Evolutionary conservation across 768 basidiomycete species (phyloP), one percentile per base, ranked within the genome.

Genomic region (Megacollybia marginata): DNA sequence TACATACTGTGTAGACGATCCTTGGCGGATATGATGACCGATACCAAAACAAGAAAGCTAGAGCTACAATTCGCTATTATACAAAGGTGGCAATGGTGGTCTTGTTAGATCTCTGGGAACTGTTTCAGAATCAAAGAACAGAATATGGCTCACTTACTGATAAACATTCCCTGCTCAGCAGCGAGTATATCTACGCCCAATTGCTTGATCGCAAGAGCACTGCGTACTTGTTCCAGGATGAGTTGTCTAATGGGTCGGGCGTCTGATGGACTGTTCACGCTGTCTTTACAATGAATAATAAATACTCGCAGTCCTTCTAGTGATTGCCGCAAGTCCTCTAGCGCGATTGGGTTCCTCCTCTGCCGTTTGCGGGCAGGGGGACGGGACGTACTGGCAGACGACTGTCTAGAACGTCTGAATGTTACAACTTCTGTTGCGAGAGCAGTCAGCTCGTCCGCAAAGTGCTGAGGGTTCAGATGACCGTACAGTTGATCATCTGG

Each of bases 261-360:
- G 23, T 40, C 43, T 40, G 66, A 66, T 16, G 67, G 66, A 12
- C 64, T 63, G n/a, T 72, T 65, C 48, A 85, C 65, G 42, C 78
- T 74, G 52, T 91, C 90, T 62, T 97, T 96, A 72, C 90, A 90
- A 59, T 96, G 92, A 38, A 80, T 89, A 49, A 96, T 70, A 62
- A 79, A 91, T n/a, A 96, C 73, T 31, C 73, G 70, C 31, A 91
- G 59, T 9, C 83, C 86, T 4, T 65, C 56, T 28, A 91, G 67
- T 10, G 75, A 73, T 40, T 76, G 78, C 4, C 67, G 66, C 32
- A 83, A 56, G 23, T 78, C 74, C 9, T 76, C 70, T 2, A 68
- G 56, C 8, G 68, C 53, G 2, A 71, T 53, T 31, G 74, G 61
- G 45, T 72, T 67, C 46, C 55, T 47, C 45, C 65, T 65, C 28